Percentiles rank a stretch among this genome's conserved stretches.
Conservation (phyloP, 768 basidiomycete species). For the Leccinum ochraceum region DNA sequence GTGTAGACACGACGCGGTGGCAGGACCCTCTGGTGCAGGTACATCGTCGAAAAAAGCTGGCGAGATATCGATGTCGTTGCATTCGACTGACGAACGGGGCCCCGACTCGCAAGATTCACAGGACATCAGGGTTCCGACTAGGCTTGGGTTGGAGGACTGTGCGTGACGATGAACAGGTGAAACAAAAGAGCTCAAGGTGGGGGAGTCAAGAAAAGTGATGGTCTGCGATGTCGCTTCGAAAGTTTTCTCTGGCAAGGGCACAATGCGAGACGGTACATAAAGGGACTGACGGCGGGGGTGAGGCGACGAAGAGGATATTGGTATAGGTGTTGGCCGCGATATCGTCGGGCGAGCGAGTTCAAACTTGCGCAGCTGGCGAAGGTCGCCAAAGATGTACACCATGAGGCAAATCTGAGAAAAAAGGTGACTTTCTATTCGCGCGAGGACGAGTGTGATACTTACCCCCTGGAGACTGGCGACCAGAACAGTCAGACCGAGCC, state of each 20-base stretch:
- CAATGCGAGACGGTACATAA: constrained; percentile 10
- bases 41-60: constrained; percentile 46
- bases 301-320: constrained; percentile 6
- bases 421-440: not conserved
- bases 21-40: constrained; percentile 46
- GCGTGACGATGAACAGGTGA: not conserved
- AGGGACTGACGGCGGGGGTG: not conserved
- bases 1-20: constrained; percentile 40
- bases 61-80: constrained; percentile 38
- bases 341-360: constrained; percentile 73
- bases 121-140: constrained; percentile 1
- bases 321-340: constrained; percentile 39
- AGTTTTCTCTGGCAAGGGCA: constrained; percentile 9
- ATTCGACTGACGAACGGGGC: constrained; percentile 14
- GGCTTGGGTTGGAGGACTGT: constrained; percentile 12
- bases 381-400: constrained; percentile 78
- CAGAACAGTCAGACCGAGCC: constrained; percentile 65
- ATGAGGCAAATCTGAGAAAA: constrained; percentile 56
- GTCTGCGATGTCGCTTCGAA: not conserved
- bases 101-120: constrained; percentile 24
- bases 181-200: constrained; percentile 7
- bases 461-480: constrained; percentile 69
- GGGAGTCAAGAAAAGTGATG: constrained; percentile 15
- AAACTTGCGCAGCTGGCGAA: constrained; percentile 75
- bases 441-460: constrained; percentile 15